Conservation (phyloP, 73 alveolate genomes). For the Tetrahymena thermophila region DNA sequence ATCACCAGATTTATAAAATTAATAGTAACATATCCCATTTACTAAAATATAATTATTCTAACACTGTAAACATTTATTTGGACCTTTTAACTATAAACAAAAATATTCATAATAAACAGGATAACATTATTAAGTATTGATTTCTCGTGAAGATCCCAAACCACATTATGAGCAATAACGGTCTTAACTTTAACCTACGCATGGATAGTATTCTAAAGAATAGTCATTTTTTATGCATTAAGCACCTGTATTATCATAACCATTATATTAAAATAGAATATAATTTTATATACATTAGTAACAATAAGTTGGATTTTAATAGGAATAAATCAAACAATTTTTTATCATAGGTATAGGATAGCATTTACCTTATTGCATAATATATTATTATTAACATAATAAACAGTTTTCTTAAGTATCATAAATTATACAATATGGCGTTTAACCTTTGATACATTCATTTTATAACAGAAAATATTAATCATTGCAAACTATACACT, state of each 20-base stretch:
- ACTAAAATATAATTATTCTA: no score
- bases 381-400: background rate
- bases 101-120: no score
- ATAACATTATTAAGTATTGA: background rate
- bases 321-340: background rate
- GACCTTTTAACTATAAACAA: background rate
- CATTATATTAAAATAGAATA: no score
- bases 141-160: background rate
- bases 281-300: no score
- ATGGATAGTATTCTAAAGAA: background rate
- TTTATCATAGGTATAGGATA: background rate
- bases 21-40: background rate
- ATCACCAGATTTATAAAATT: no score
- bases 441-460: background rate
- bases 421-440: background rate
- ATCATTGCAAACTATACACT: background rate
- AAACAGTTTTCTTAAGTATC: background rate
- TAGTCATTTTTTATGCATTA: background rate
- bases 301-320: no score
- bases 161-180: background rate
- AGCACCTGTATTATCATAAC: background rate
- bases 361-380: background rate
- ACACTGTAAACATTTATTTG: background rate
- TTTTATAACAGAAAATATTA: background rate
- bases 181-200: background rate